Evolutionary conservation across 352 stramenopile species (phyloP).

Genomic region (Hyaloperonospora brassicae): DNA sequence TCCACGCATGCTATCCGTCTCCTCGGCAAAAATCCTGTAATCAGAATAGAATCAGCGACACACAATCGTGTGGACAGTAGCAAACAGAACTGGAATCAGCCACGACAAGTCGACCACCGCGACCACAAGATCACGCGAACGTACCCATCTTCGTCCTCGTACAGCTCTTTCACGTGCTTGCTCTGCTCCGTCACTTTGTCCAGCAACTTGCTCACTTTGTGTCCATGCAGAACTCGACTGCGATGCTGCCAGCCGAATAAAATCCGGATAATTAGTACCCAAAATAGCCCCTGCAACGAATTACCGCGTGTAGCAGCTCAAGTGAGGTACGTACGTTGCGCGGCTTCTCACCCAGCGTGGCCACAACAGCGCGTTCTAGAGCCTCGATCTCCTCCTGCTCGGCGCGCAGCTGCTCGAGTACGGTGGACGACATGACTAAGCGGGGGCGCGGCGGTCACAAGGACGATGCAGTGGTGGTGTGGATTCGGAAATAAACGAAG

Average conservation of each 20-base stretch:
- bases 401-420: constrained; percentile 74
- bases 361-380: constrained; percentile 62
- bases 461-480: too few relatives aligned
- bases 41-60: background rate
- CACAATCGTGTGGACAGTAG: background rate
- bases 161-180: constrained; percentile 67
- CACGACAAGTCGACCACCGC: background rate
- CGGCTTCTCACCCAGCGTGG: constrained; percentile 68
- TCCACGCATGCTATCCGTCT: constrained; percentile 71
- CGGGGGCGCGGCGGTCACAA: background rate
- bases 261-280: constrained; percentile 1
- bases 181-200: constrained; percentile 63
- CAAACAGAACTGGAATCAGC: background rate
- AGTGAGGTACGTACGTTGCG: constrained; percentile 52
- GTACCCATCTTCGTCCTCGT: constrained; percentile 74
- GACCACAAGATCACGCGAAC: constrained; percentile 8
- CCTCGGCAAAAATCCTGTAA: constrained; percentile 60
- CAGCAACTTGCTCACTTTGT: constrained; percentile 79
- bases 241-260: constrained; percentile 42
- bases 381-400: constrained; percentile 78
- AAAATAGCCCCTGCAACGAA: background rate
- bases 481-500: constrained; percentile 17
- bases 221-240: constrained; percentile 65
- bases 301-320: background rate
- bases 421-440: constrained; percentile 68